A percentile compares a stretch with the other conserved stretches of the same genome.
Conservation (phyloP, 1,284 basidiomycete species). For the Leccinum variabile region DNA sequence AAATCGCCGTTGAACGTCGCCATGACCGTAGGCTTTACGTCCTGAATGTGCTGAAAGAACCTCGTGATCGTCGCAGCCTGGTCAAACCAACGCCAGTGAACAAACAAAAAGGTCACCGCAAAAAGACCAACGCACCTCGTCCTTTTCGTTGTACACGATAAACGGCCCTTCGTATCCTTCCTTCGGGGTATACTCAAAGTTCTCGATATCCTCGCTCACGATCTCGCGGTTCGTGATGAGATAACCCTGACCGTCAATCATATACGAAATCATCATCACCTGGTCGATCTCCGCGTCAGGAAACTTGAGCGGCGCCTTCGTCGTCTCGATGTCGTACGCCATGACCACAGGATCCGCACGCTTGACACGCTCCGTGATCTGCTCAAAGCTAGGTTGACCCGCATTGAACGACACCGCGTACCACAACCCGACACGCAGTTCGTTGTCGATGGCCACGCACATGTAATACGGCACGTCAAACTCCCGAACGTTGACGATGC, state of each 20-base stretch:
- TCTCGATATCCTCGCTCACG: constrained; percentile 95
- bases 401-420: constrained; percentile 86
- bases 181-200: constrained; percentile 99
- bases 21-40: constrained; percentile 94
- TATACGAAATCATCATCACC: constrained; percentile 99
- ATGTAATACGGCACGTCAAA: constrained; percentile 98
- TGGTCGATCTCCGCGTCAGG: constrained; percentile 96
- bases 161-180: constrained; percentile 98
- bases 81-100: constrained; percentile 1
- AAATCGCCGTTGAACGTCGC: constrained; percentile 99
- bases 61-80: constrained; percentile 77
- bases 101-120: background rate
- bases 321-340: constrained; percentile 99
- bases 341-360: constrained; percentile 99
- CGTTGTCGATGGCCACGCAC: constrained; percentile 98
- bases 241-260: constrained; percentile 96
- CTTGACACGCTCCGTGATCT: constrained; percentile 85
- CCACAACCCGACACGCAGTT: constrained; percentile 97
- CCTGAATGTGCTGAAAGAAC: constrained; percentile 94
- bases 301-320: constrained; percentile 98
- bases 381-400: constrained; percentile 77
- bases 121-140: constrained; percentile 63
- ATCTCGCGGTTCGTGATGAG: constrained; percentile 98
- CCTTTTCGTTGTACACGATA: constrained; percentile 91
- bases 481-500: constrained; percentile 93